Conservation (phyloP, 306 rosid species). For the Spatholobus suberectus region DNA sequence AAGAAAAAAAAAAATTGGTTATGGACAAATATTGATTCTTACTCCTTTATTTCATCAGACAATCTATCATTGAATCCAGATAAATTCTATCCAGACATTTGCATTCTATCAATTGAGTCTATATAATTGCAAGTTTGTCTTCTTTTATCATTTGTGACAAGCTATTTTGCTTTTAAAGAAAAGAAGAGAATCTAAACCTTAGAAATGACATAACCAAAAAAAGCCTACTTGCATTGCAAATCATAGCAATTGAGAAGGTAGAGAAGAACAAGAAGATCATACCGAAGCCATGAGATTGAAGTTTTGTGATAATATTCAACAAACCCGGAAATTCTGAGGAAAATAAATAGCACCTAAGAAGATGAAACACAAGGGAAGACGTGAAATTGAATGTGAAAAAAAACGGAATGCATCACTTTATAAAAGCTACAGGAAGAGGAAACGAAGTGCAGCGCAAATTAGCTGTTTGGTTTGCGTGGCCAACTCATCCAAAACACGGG, state of each 20-base stretch:
- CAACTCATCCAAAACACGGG: constrained; percentile 43
- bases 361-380: neutral
- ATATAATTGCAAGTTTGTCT: neutral
- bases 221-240: neutral
- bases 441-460: constrained; percentile 8
- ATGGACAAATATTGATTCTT: neutral
- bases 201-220: neutral
- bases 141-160: neutral
- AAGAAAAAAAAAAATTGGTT: no score
- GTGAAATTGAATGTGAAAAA: constrained; percentile 14
- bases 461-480: constrained; percentile 22
- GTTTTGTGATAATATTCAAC: constrained; percentile 18
- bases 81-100: neutral
- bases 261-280: neutral
- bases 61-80: neutral
- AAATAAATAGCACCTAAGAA: neutral
- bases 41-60: neutral
- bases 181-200: neutral
- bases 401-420: neutral
- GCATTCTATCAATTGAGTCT: neutral
- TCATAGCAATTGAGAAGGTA: constrained; percentile 17
- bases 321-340: neutral
- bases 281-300: constrained; percentile 53
- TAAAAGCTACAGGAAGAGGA: constrained; percentile 20
- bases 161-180: neutral